phyloP scores from a whole-genome alignment of 192 early-diverging fungal genomes.

The Coemansia javaensis region DNA sequence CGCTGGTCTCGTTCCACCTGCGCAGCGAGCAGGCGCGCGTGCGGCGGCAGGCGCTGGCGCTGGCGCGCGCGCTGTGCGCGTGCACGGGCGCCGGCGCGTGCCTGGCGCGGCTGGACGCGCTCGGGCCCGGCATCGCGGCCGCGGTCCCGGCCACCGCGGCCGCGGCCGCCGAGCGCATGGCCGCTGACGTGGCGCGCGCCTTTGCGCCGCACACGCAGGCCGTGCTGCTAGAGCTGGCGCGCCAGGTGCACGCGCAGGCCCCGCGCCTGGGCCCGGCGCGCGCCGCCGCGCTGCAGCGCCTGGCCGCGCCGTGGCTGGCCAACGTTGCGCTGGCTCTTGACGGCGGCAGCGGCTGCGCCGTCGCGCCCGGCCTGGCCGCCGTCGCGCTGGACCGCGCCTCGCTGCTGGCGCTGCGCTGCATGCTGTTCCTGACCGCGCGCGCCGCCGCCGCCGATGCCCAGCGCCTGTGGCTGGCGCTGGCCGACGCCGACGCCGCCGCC shows the following conservation, averaged over 20 bases:
- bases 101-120: constrained; percentile 19
- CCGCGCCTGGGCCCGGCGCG: constrained; percentile 6
- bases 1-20: constrained; percentile 35
- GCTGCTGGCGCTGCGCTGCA: constrained; percentile 39
- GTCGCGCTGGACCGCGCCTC: constrained; percentile 28
- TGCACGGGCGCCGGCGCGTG: constrained; percentile 14
- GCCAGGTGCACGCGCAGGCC: constrained; percentile 32
- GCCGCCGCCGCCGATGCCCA: constrained; percentile 19
- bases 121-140: constrained; percentile 40
- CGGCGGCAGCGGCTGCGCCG: too few species aligned
- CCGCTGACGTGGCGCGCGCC: constrained; percentile 16
- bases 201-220: constrained; percentile 18
- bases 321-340: constrained; percentile 15
- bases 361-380: constrained; percentile 17
- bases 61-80: constrained; percentile 28
- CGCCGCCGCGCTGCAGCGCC: constrained; percentile 2
- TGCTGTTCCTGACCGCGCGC: constrained; percentile 35
- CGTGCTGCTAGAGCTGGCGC: constrained; percentile 27
- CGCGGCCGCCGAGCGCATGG: constrained; percentile 13
- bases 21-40: constrained; percentile 20
- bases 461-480: constrained; percentile 34
- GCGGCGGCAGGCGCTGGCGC: constrained; percentile 35
- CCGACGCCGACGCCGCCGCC: not conserved
- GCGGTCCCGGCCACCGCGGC: constrained; percentile 38
- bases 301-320: constrained; percentile 33